Percentiles rank a stretch among this genome's conserved stretches.
Conservation (phyloP, 257 asterid species). For the Hygrophila difformis region DNA sequence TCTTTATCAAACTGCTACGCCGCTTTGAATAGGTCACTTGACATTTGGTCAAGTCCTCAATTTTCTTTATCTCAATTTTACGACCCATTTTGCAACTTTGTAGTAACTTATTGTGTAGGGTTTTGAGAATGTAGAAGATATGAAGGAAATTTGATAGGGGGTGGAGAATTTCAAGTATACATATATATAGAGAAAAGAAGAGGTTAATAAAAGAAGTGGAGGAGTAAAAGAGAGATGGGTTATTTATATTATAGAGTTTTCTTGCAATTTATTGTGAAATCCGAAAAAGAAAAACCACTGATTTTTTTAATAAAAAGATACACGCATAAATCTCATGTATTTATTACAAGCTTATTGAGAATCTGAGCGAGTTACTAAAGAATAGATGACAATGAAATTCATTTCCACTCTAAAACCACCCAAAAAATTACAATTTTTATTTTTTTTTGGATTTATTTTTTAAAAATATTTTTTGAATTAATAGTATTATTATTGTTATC, state of each 20-base stretch:
- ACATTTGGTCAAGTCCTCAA: constrained; percentile 33
- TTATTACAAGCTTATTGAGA: constrained; percentile 18
- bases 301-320: background rate
- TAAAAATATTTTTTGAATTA: too few species aligned
- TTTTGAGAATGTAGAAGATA: background rate
- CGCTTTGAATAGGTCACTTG: constrained; percentile 67
- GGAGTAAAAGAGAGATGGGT: too few species aligned
- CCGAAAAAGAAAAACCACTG: background rate
- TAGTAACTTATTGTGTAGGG: background rate
- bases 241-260: constrained; percentile 16
- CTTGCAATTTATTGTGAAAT: constrained; percentile 4
- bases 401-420: too few species aligned
- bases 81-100: constrained; percentile 31
- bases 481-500: too few species aligned
- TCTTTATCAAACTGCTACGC: constrained; percentile 43
- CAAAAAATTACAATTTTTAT: too few species aligned
- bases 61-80: constrained; percentile 50
- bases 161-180: too few species aligned
- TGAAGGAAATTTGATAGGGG: background rate
- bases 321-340: constrained; percentile 1
- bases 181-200: too few species aligned
- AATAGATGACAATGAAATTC: background rate
- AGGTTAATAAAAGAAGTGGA: too few species aligned
- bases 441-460: too few species aligned
- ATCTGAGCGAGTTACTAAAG: constrained; percentile 14